Base-by-base conservation (phyloP, 768 basidiomycete genomes). In the Strobilomyces dryophilus region DNA sequence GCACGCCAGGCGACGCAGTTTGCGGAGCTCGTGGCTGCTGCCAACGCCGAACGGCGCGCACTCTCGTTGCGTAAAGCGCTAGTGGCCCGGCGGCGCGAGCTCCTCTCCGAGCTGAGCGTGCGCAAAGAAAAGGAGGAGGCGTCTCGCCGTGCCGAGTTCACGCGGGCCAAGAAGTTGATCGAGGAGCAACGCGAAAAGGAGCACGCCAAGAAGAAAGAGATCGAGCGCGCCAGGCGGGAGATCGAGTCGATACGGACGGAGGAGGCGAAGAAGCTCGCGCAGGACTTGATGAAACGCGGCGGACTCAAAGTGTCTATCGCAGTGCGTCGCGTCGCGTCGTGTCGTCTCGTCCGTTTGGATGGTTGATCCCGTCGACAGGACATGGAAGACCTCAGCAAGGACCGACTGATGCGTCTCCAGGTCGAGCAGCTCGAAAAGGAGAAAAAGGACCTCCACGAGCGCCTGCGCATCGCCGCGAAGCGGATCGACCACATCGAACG, bases 361-460 rank as follows among this genome's bases (percentile, higher is more conserved):
- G 34, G 37, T 49, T 51, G 43, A 49, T 3, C 14, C 14, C 2
- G n/a, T 7, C 15, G 43, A 18, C 57, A 92, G 88, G 85, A 89
- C 65, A 78, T 94, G 69, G 89, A 92, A 61, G 83, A 82, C 47
- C 76, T 89, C 56, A 92, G 92, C 68, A 93, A 92, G 9, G 87
- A 90, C 62, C 83, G 83, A 44, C 81, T 98, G 56, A 87, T 98
- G 69, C 82, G 80, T 29, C 82, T 97, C 60, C 94, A 97, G 69
- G 93, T 97, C 35, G 86, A 92, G 59, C 93, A 98, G 66, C 79
- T 98, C 42, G 97, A 97, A 74, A 97, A 95, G 74, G 95, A 98
- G 74, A 95, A 94, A 79, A 87, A 83, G 62, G 89, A 93, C 60
- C 76, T 91, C 58, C 79, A 78, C 52, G 89, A 93, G 62, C 81